These are phyloP conservation scores for Pyrus communis DNA, from an alignment of 306 rosid genomes.

Conservation along the genomic window DNA sequence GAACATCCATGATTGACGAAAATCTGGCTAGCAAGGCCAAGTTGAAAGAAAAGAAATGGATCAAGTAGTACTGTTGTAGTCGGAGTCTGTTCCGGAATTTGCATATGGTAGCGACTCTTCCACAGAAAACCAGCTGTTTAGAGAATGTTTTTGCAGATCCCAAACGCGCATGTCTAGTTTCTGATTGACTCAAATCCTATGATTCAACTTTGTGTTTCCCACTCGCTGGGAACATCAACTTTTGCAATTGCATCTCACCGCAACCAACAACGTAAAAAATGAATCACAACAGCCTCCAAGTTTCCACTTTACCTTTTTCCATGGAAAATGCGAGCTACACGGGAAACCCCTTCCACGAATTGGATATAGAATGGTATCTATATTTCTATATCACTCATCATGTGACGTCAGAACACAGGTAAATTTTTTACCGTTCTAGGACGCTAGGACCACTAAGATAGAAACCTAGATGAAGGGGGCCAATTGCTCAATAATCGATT, in stretches of 20 bases:
- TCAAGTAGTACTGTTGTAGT: not conserved
- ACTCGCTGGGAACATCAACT: not conserved
- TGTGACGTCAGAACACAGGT: too few species aligned
- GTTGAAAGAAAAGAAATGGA: not conserved
- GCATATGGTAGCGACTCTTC: not conserved
- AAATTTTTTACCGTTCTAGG: too few species aligned
- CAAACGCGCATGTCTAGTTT: not conserved
- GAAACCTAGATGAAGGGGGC: not conserved
- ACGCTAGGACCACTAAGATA: not conserved
- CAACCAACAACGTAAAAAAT: not conserved
- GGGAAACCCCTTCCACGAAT: too few species aligned
- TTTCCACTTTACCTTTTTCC: not conserved
- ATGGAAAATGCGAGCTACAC: not conserved
- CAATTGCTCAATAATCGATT: not conserved
- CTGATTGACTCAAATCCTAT: not conserved
- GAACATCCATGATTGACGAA: not conserved
- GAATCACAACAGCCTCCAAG: not conserved
- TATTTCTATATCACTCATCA: too few species aligned
- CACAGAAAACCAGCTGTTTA: not conserved
- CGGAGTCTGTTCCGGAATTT: not conserved
- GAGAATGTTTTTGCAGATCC: not conserved
- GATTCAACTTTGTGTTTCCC: not conserved
- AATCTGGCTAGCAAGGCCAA: not conserved
- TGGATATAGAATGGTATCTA: too few species aligned
- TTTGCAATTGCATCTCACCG: not conserved